phyloP scores from a whole-genome alignment of 805 yeast genomes.

The Yamadazyma akitaensis region DNA sequence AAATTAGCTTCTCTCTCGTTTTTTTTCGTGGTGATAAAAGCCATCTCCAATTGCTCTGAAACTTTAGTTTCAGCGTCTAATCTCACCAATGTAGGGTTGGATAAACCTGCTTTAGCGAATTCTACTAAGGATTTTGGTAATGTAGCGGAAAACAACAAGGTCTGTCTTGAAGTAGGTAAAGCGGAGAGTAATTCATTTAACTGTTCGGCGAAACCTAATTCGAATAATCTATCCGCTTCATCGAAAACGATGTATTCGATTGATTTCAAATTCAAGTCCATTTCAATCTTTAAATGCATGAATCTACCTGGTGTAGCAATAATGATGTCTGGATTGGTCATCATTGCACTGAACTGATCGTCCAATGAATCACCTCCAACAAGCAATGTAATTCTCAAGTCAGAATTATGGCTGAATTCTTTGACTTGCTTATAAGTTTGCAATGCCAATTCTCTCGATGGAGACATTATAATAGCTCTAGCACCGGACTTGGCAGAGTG shows the following conservation, averaged over 20 bases:
- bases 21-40: slow-evolving; percentile 74
- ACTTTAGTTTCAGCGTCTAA: slow-evolving; percentile 90
- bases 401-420: slow-evolving; percentile 83
- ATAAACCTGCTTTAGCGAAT: slow-evolving; percentile 94
- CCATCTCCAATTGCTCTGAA: slow-evolving; percentile 88
- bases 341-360: slow-evolving; percentile 90
- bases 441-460: slow-evolving; percentile 93
- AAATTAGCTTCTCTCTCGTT: slow-evolving; percentile 89
- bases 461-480: slow-evolving; percentile 85
- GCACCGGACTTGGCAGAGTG: slow-evolving; percentile 88
- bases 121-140: slow-evolving; percentile 89
- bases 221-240: slow-evolving; percentile 96
- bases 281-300: slow-evolving; percentile 91
- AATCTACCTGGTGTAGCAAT: slow-evolving; percentile 98
- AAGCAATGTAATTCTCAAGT: slow-evolving; percentile 71
- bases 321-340: slow-evolving; percentile 89
- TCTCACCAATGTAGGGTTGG: slow-evolving; percentile 88
- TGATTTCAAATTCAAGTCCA: slow-evolving; percentile 78
- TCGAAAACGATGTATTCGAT: slow-evolving; percentile 92
- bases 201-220: slow-evolving; percentile 94
- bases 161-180: slow-evolving; percentile 79
- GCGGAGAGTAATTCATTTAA: slow-evolving; percentile 83
- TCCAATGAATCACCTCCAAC: slow-evolving; percentile 99
- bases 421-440: slow-evolving; percentile 88
- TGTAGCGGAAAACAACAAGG: slow-evolving; percentile 90